Conservation (phyloP, 345 rosid species). For the Hevea brasiliensis region DNA sequence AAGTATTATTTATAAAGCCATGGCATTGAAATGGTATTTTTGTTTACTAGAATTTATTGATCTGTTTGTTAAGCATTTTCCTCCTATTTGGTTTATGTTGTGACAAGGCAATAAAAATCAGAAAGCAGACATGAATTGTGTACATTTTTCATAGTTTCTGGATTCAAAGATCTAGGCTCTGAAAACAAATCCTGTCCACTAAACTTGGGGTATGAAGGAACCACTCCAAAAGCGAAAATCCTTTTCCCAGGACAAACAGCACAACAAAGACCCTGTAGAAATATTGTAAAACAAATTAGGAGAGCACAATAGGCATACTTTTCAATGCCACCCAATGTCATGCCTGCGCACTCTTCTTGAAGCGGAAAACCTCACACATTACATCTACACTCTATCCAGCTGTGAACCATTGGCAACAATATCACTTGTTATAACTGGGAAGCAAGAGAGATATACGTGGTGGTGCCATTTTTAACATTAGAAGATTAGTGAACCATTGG, state of each 20-base stretch:
- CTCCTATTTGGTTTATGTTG: neutral
- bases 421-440: slow-evolving; percentile 1
- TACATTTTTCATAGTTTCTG: neutral
- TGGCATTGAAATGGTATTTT: neutral
- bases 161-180: neutral
- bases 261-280: neutral
- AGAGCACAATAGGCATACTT: neutral
- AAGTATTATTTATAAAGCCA: neutral
- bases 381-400: neutral
- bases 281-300: neutral
- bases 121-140: neutral
- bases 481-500: neutral
- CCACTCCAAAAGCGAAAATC: neutral
- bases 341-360: neutral
- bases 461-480: neutral
- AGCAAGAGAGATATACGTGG: neutral
- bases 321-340: neutral
- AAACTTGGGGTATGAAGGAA: neutral
- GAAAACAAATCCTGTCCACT: neutral
- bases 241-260: neutral
- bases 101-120: neutral
- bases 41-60: neutral
- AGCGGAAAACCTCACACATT: neutral
- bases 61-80: neutral
- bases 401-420: neutral